A percentile compares a stretch with the other conserved stretches of the same genome.
Conservation (phyloP, 257 asterid genomes). For the Salvia miltiorrhiza region DNA sequence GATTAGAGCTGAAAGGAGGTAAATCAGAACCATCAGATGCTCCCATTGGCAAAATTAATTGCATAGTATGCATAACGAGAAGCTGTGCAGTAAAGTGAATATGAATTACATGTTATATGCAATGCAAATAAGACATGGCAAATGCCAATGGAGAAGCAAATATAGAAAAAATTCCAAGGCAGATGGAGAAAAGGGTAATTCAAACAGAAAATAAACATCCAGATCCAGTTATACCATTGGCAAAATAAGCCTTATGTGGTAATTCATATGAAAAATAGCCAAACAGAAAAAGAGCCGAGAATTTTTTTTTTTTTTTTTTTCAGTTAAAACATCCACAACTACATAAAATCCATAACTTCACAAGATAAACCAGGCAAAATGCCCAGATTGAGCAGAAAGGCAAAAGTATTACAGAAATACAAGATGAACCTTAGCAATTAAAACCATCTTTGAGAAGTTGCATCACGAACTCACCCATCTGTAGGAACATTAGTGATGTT, state of each 20-base stretch:
- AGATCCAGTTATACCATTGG: neutral
- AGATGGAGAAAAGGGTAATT: neutral
- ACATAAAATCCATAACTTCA: slow-evolving; percentile 7
- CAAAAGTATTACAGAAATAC: neutral
- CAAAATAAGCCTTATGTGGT: neutral
- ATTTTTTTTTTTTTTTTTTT: neutral
- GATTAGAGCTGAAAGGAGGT: slow-evolving; percentile 57
- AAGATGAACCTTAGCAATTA: neutral
- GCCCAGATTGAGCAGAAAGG: slow-evolving; percentile 2
- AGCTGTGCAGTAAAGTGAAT: neutral
- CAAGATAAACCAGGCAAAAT: slow-evolving; percentile 1
- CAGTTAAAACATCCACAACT: neutral
- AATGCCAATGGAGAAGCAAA: neutral
- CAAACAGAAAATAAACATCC: neutral
- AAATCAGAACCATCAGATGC: slow-evolving; percentile 15
- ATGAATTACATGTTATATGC: slow-evolving; percentile 4
- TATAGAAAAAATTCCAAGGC: neutral
- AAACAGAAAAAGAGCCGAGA: neutral
- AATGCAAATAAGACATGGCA: neutral
- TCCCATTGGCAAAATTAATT: slow-evolving; percentile 4
- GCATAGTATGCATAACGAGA: slow-evolving; percentile 16
- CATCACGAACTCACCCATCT: slow-evolving; percentile 63
- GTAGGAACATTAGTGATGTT: slow-evolving; percentile 61
- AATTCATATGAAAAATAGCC: neutral
- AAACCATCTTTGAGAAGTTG: neutral